Evolutionary conservation across 2,329 filamentous ascomycete genomes (phyloP), one percentile per base, ranked within the genome.

Genomic region (Apiospora pterosperma): DNA sequence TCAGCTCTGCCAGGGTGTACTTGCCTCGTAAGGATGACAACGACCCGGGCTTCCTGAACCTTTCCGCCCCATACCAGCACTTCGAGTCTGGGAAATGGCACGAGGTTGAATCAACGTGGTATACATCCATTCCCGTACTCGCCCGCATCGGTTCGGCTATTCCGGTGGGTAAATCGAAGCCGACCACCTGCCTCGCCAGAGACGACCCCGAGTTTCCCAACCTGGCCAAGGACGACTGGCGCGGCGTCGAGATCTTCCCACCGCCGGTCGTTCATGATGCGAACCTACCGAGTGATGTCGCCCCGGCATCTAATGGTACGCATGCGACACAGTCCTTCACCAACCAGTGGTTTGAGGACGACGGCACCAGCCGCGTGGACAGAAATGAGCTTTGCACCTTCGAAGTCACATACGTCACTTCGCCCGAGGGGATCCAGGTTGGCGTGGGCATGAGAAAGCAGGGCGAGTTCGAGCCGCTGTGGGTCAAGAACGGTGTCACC

Each of bases 11-110:
- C 0, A 81, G 77, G 12, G 77, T 92, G 10, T 92, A 92, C 69
- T 81, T 92, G 0, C 90, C 90, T 0, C 74, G 76, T 16, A 74
- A 76, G 0, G 76, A 72, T 1, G 28, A 34, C 1, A 77, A 78
- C 0, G 84, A 87, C 31, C 79, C 81, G 6, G 87, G 88, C 0
- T 92, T 83, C 73, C 69, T 90, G 31, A 91, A 91, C 70, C 75
- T 88, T 39, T 89, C 89, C 61, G 78, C 82, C 0, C 87, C 88
- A 0, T 86, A 88, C 68, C 81, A 88, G 62, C 83, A 88, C 66
- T 76, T 89, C 5, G 71, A 77, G 25, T 74, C 79, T 0, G 80
- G 80, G 0, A 72, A 75, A 62, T 82, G 80, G 79, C 75, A 73
- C 36, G 73, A 74, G 0, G 69, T 82, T 4, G 76, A 78, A 21